Percentiles rank a stretch among this genome's conserved stretches.
Conservation (phyloP, 2,329 filamentous ascomycete species). For the Seiridium cupressi region DNA sequence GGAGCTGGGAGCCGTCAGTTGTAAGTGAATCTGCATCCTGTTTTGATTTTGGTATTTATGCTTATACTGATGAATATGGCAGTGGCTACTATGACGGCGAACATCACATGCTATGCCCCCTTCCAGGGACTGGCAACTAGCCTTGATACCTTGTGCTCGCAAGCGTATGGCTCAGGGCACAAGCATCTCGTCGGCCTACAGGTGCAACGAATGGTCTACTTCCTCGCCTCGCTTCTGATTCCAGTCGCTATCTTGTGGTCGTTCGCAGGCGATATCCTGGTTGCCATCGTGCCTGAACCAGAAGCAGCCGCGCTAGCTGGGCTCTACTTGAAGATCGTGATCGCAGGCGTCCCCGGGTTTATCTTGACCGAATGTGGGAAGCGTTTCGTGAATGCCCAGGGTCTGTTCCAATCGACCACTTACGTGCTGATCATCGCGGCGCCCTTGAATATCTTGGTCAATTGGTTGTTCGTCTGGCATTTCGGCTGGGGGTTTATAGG, state of each 20-base stretch:
- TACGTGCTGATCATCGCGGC: slow-evolving; percentile 76
- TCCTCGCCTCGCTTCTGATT: slow-evolving; percentile 68
- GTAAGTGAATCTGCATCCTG: slow-evolving; percentile 22
- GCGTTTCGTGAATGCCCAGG: slow-evolving; percentile 79
- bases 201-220: slow-evolving; percentile 76
- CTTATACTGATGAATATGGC: slow-evolving; percentile 2
- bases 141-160: slow-evolving; percentile 87
- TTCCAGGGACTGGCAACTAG: slow-evolving; percentile 86
- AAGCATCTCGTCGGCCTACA: slow-evolving; percentile 86
- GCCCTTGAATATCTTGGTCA: slow-evolving; percentile 73
- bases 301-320: slow-evolving; percentile 71
- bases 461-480: slow-evolving; percentile 77
- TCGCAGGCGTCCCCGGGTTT: slow-evolving; percentile 72
- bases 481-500: slow-evolving; percentile 68
- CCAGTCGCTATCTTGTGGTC: slow-evolving; percentile 71
- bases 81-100: slow-evolving; percentile 75
- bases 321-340: slow-evolving; percentile 68
- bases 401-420: slow-evolving; percentile 75
- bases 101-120: slow-evolving; percentile 74
- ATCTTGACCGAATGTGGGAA: slow-evolving; percentile 76
- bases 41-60: neutral
- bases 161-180: slow-evolving; percentile 89
- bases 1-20: slow-evolving; percentile 64
- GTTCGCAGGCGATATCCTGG: slow-evolving; percentile 63
- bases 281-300: slow-evolving; percentile 65